Base-by-base conservation (phyloP, 352 stramenopile species). In the Globisporangium orthogonon region DNA sequence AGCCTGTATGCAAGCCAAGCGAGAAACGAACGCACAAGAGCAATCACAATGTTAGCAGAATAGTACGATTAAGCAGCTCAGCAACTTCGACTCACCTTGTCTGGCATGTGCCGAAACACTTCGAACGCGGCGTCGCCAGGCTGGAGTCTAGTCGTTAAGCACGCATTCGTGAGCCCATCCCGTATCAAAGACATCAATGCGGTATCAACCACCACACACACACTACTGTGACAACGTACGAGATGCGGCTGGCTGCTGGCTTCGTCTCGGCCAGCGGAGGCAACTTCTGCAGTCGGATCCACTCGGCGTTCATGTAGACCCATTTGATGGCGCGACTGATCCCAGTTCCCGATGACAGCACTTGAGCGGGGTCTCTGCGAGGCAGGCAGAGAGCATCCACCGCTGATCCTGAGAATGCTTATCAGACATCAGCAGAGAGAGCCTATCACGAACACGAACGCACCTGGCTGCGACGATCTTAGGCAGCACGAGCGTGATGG, bases 241-340 rank as follows among this genome's bases (percentile, higher is more conserved):
- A 71, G 43, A 91, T 62, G 17, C 39, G 18, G n/a, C 30, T 51
- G 15, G 54, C 45, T 18, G 50, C 39, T 48, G 69, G 49, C 5
- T 31, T 58, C 37, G 74, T 65, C 23, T 53, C 50, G 43, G 70
- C 63, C 46, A 92, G 60, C n/a, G 64, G 61, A 18, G 72, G 63
- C 2, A 95, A 62, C 23, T 73, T 73, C 57, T 89, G 83, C 13
- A 66, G 73, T 10, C 85, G 79, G 62, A 95, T 93, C 85, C 85
- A 95, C 30, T 89, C 76, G 3, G 85, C 83, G 47, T 95, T 95
- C 10, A 95, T 47, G 54, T 90, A 93, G 1, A 93, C 85, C 85
- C 85, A 95, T 53, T 93, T 91, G n/a, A 93, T 63, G 11, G 81
- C 80, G 35, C 79, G 83, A 62, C 78, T 95, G 40, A 87, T 67